A percentile compares a stretch with the other conserved stretches of the same genome.
These are phyloP conservation scores for Teunomyces funiuensis DNA, from an alignment of 805 yeast species.

Conservation along the genomic window DNA sequence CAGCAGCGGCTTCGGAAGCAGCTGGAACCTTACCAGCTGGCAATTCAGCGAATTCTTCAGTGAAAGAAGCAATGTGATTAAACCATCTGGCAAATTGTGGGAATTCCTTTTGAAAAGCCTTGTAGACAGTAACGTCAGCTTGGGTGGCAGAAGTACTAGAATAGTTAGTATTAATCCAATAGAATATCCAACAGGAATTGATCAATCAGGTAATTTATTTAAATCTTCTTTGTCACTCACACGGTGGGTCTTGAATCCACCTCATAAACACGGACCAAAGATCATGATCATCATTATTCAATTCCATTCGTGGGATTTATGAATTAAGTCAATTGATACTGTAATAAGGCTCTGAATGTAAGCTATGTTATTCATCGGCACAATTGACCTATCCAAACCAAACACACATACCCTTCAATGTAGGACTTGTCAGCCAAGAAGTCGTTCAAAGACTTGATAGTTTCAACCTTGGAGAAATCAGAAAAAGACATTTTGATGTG, in stretches of 20 bases:
- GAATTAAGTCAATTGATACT: neutral
- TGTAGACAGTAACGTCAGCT: slow-evolving; percentile 92
- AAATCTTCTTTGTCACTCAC: slow-evolving; percentile 72
- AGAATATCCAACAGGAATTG: slow-evolving; percentile 4
- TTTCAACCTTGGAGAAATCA: slow-evolving; percentile 75
- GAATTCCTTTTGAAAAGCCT: slow-evolving; percentile 88
- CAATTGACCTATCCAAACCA: neutral
- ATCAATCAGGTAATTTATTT: slow-evolving; percentile 21
- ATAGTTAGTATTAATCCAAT: slow-evolving; percentile 23
- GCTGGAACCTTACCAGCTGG: slow-evolving; percentile 77
- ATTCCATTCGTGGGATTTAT: neutral
- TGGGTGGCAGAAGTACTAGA: slow-evolving; percentile 85
- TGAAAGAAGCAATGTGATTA: slow-evolving; percentile 94
- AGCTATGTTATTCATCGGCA: neutral
- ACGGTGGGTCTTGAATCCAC: slow-evolving; percentile 93
- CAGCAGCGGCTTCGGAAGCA: slow-evolving; percentile 55
- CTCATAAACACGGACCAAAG: slow-evolving; percentile 97
- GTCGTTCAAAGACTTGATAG: slow-evolving; percentile 66
- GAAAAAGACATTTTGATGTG: slow-evolving; percentile 63
- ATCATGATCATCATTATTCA: slow-evolving; percentile 60
- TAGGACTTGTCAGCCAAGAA: slow-evolving; percentile 91
- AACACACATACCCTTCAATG: slow-evolving; percentile 84
- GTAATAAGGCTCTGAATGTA: neutral
- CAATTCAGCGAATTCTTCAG: slow-evolving; percentile 76
- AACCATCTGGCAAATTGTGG: slow-evolving; percentile 98